Conservation (phyloP, 1,284 basidiomycete species). For the Crucibulum cyathiforme region DNA sequence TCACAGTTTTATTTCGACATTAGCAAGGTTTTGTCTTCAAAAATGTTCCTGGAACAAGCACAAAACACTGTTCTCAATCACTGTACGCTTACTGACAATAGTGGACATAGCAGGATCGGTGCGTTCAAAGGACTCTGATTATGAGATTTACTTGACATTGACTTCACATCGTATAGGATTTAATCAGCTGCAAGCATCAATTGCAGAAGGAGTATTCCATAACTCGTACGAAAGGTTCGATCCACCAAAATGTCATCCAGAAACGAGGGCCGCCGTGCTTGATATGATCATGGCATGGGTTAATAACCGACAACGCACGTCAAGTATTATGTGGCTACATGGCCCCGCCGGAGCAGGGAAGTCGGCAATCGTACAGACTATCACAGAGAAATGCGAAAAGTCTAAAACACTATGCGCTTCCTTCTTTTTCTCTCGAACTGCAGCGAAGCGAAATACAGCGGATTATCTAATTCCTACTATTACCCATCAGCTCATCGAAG, state of each 20-base stretch:
- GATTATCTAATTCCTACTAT: neutral
- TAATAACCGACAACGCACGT: neutral
- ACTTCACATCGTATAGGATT: too few species aligned
- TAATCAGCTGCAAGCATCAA: too few species aligned
- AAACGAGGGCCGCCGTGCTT: neutral
- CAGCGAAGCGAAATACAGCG: neutral
- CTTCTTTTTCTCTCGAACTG: neutral
- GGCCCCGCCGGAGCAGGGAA: neutral
- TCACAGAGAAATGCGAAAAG: neutral
- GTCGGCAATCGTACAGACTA: neutral
- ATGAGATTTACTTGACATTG: too few species aligned
- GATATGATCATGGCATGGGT: neutral
- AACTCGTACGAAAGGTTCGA: too few species aligned
- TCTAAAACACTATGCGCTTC: neutral
- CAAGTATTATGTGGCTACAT: neutral
- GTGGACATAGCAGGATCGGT: too few species aligned
- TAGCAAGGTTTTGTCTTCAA: too few species aligned
- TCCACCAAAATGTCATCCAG: neutral
- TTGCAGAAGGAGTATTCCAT: too few species aligned
- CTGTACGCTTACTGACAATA: too few species aligned
- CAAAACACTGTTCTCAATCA: too few species aligned
- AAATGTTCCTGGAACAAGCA: too few species aligned
- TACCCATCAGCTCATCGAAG: neutral
- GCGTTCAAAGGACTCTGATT: too few species aligned
- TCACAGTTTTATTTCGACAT: too few species aligned